These are phyloP conservation scores for Aristolochia contorta DNA, from an alignment of 164 flowering plant species.

Conservation along the genomic window DNA sequence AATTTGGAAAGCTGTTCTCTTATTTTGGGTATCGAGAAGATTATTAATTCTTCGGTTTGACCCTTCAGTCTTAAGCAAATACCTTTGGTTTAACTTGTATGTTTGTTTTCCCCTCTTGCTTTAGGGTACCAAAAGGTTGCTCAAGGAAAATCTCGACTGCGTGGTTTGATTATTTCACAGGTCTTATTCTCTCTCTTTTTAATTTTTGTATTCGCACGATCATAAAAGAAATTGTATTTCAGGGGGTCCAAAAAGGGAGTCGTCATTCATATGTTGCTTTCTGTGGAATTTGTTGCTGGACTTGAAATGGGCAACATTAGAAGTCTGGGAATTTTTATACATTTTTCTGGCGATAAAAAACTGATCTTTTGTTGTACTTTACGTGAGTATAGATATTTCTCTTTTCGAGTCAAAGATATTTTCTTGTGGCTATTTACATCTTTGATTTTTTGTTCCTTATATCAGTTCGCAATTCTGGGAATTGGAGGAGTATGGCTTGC, in stretches of 20 bases:
- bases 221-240: neutral
- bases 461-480: conserved; percentile 40
- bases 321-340: neutral
- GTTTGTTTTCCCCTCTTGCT: neutral
- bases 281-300: neutral
- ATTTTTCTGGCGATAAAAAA: neutral
- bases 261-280: no score
- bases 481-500: conserved; percentile 18
- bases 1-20: neutral
- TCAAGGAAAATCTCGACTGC: conserved; percentile 51
- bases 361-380: neutral
- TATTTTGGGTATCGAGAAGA: neutral
- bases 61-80: neutral
- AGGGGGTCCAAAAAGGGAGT: neutral
- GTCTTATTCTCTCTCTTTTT: conserved; percentile 16
- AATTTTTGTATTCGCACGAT: neutral
- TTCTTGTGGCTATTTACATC: neutral
- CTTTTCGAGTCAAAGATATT: neutral
- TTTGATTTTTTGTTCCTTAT: neutral
- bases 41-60: neutral
- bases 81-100: neutral
- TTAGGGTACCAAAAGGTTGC: conserved; percentile 78
- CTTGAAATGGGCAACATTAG: neutral
- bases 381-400: neutral
- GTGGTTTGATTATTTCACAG: conserved; percentile 37